These are phyloP conservation scores for Boletus sp. DNA, from an alignment of 1,284 basidiomycete species.

Conservation along the genomic window DNA sequence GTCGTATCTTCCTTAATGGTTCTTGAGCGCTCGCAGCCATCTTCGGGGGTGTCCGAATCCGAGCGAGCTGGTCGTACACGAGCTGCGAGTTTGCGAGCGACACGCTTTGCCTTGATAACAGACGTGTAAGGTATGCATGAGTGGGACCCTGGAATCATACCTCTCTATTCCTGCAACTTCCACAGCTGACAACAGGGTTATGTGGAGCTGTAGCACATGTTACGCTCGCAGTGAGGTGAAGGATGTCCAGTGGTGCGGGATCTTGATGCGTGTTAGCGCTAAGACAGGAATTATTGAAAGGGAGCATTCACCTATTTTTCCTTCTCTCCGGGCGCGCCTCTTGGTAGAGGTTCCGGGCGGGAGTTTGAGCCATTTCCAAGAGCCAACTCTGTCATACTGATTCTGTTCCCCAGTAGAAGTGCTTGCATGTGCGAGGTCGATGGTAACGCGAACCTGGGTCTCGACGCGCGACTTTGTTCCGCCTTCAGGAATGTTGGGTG, in stretches of 20 bases:
- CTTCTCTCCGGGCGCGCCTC: slow-evolving; percentile 78
- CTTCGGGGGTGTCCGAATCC: slow-evolving; percentile 69
- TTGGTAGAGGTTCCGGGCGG: slow-evolving; percentile 80
- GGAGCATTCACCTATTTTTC: slow-evolving; percentile 64
- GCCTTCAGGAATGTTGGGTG: slow-evolving; percentile 77
- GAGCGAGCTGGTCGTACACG: slow-evolving; percentile 72
- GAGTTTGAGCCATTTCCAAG: slow-evolving; percentile 80
- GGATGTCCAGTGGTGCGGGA: slow-evolving; percentile 64
- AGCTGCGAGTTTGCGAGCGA: slow-evolving; percentile 80
- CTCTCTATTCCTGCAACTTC: slow-evolving; percentile 81
- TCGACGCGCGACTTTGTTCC: slow-evolving; percentile 95
- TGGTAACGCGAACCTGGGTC: slow-evolving; percentile 81
- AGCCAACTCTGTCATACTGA: slow-evolving; percentile 71
- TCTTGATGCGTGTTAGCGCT: slow-evolving; percentile 44
- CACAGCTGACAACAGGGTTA: slow-evolving; percentile 75
- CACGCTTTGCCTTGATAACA: slow-evolving; percentile 68
- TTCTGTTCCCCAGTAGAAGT: slow-evolving; percentile 54
- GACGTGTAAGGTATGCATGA: slow-evolving; percentile 12
- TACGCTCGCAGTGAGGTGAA: slow-evolving; percentile 65
- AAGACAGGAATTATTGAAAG: slow-evolving; percentile 7
- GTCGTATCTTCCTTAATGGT: slow-evolving; percentile 67
- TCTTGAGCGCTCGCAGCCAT: slow-evolving; percentile 40
- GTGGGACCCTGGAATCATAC: slow-evolving; percentile 38
- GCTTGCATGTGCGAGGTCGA: slow-evolving; percentile 69
- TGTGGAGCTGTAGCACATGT: slow-evolving; percentile 77